Evolutionary conservation across 1,139 yeast species (phyloP).

Genomic region (Geotrichum siamense): DNA sequence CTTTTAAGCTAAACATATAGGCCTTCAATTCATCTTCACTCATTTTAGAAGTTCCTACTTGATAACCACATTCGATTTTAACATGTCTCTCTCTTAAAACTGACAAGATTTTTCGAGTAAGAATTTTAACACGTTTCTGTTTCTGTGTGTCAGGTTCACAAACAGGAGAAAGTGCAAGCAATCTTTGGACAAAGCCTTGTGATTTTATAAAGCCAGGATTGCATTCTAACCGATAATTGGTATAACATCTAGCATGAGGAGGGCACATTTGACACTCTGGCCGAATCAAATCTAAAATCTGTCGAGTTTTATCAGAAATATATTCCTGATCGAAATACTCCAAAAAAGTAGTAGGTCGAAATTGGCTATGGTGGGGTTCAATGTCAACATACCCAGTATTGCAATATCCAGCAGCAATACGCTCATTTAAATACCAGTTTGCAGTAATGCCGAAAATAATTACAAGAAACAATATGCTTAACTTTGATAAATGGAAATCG

Average conservation of each 20-base stretch:
- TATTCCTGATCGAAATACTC: slow-evolving; percentile 18
- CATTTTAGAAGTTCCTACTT: slow-evolving; percentile 35
- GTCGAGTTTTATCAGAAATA: slow-evolving; percentile 22
- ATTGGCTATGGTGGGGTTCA: slow-evolving; percentile 11
- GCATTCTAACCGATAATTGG: slow-evolving; percentile 54
- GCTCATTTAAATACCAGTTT: slow-evolving; percentile 32
- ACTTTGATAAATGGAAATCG: slow-evolving; percentile 6
- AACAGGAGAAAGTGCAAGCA: slow-evolving; percentile 51
- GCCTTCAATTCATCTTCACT: slow-evolving; percentile 29
- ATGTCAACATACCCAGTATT: slow-evolving; percentile 27
- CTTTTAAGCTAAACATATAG: slow-evolving; percentile 27
- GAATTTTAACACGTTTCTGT: slow-evolving; percentile 58
- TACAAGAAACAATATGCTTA: slow-evolving; percentile 16
- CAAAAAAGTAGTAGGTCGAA: slow-evolving; percentile 9
- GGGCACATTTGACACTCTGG: slow-evolving; percentile 80
- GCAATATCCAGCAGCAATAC: slow-evolving; percentile 34
- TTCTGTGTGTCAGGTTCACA: slow-evolving; percentile 77
- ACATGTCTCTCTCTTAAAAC: slow-evolving; percentile 67
- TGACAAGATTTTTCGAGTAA: slow-evolving; percentile 62
- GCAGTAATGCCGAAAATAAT: slow-evolving; percentile 21
- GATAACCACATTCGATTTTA: slow-evolving; percentile 53
- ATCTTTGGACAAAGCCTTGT: slow-evolving; percentile 51
- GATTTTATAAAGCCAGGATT: slow-evolving; percentile 56
- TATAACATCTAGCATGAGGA: slow-evolving; percentile 66
- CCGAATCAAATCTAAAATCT: slow-evolving; percentile 32